phyloP scores from a whole-genome alignment of 768 basidiomycete species.

The Hydnomerulius pinastri region DNA sequence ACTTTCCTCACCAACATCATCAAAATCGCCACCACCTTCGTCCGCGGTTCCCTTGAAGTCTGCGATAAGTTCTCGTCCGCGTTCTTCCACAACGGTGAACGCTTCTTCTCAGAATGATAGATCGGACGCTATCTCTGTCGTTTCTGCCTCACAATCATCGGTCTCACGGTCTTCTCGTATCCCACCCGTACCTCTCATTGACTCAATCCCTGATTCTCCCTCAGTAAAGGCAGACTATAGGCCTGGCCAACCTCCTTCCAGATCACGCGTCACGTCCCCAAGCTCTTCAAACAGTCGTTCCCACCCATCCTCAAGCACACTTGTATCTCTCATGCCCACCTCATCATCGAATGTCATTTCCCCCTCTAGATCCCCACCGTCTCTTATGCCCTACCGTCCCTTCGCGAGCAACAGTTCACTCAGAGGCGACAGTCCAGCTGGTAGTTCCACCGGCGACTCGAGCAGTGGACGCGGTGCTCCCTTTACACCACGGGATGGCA shows the following conservation, averaged over 20 bases:
- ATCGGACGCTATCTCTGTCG: conserved; percentile 28
- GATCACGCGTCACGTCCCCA: conserved; percentile 9
- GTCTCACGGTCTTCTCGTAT: conserved; percentile 28
- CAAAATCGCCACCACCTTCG: not conserved
- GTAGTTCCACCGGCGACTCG: conserved; percentile 82
- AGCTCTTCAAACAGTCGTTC: conserved; percentile 14
- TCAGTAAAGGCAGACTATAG: conserved; percentile 28
- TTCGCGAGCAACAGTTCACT: conserved; percentile 46
- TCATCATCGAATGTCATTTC: conserved; percentile 20
- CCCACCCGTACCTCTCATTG: conserved; percentile 31
- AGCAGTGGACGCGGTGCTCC: conserved; percentile 71
- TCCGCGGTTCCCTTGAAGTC: conserved; percentile 11
- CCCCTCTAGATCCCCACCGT: conserved; percentile 25
- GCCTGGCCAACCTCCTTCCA: conserved; percentile 11
- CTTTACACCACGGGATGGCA: conserved; percentile 77
- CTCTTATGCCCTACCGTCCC: conserved; percentile 47
- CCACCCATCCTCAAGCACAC: conserved; percentile 10
- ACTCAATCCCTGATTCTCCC: conserved; percentile 33
- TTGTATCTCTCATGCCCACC: conserved; percentile 8
- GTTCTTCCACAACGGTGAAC: conserved; percentile 8
- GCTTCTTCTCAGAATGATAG: conserved; percentile 21
- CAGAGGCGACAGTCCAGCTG: conserved; percentile 66
- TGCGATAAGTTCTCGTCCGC: conserved; percentile 15
- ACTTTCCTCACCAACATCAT: conserved; percentile 11
- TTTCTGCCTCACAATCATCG: conserved; percentile 23